Percentiles rank a stretch among this genome's conserved stretches.
Evolutionary conservation across 2,329 filamentous ascomycete species (phyloP).

Genomic region (Exophiala lecanii-corni): DNA sequence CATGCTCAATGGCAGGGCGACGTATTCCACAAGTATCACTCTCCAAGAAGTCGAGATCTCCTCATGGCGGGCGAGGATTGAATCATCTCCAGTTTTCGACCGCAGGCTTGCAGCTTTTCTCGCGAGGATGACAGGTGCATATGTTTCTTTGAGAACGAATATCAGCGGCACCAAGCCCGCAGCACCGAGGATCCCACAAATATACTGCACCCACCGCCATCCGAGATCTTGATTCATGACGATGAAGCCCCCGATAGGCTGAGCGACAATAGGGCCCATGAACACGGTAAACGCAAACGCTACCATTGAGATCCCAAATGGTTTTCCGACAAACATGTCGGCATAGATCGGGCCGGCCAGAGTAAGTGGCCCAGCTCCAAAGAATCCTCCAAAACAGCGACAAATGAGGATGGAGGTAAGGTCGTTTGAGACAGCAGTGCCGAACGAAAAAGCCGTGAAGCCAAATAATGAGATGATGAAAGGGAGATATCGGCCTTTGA

Average conservation of each 20-base stretch:
- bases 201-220: constrained; percentile 41
- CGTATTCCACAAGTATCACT: constrained; percentile 35
- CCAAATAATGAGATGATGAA: constrained; percentile 47
- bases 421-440: constrained; percentile 46
- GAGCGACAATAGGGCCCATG: constrained; percentile 36
- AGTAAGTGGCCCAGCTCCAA: constrained; percentile 49
- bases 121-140: constrained; percentile 33
- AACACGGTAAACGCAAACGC: constrained; percentile 38
- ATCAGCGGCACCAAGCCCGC: constrained; percentile 38
- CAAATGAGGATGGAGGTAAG: constrained; percentile 49
- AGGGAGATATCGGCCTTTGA: constrained; percentile 45
- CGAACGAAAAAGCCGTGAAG: constrained; percentile 47
- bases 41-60: constrained; percentile 31
- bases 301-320: constrained; percentile 32
- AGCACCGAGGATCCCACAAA: constrained; percentile 53
- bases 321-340: constrained; percentile 46
- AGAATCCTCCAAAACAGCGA: constrained; percentile 50
- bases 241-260: constrained; percentile 37
- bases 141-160: constrained; percentile 33
- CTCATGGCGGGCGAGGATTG: constrained; percentile 38
- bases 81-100: constrained; percentile 32
- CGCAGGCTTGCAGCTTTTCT: constrained; percentile 33
- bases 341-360: constrained; percentile 52
- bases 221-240: constrained; percentile 31
- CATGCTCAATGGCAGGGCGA: constrained; percentile 36